A percentile compares a stretch with the other conserved stretches of the same genome.
phyloP scores from a whole-genome alignment of 2,329 filamentous ascomycete genomes.

The Dothistroma septosporum region DNA sequence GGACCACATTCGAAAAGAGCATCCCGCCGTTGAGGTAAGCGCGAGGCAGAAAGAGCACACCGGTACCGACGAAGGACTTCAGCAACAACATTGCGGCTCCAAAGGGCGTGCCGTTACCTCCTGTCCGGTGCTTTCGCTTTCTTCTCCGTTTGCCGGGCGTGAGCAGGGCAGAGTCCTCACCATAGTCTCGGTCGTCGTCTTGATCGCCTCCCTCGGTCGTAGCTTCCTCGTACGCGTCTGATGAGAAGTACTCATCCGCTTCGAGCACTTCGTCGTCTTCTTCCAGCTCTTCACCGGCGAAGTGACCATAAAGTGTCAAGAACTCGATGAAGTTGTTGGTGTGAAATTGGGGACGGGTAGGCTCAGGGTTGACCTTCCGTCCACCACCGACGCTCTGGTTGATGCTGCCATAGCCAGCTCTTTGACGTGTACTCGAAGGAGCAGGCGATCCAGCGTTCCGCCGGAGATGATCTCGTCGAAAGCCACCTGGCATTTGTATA shows the following conservation, averaged over 20 bases:
- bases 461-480: slow-evolving; percentile 83
- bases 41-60: slow-evolving; percentile 85
- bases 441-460: slow-evolving; percentile 60
- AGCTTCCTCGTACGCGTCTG: slow-evolving; percentile 60
- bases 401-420: slow-evolving; percentile 19
- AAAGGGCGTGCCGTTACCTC: slow-evolving; percentile 71
- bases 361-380: slow-evolving; percentile 20
- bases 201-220: slow-evolving; percentile 41
- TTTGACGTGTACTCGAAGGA: slow-evolving; percentile 41
- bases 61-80: slow-evolving; percentile 97
- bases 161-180: slow-evolving; percentile 81
- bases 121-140: slow-evolving; percentile 69
- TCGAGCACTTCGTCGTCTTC: slow-evolving; percentile 88
- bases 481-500: slow-evolving; percentile 91
- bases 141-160: slow-evolving; percentile 64
- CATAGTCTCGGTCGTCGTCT: slow-evolving; percentile 67
- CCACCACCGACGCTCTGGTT: slow-evolving; percentile 2
- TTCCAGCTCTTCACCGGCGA: slow-evolving; percentile 92
- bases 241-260: slow-evolving; percentile 88
- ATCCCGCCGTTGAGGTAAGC: slow-evolving; percentile 96
- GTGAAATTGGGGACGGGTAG: slow-evolving; percentile 58
- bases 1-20: slow-evolving; percentile 88
- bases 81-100: slow-evolving; percentile 81
- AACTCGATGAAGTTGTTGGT: slow-evolving; percentile 96
- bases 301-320: slow-evolving; percentile 90